phyloP scores from a whole-genome alignment of 805 yeast species.

The Kurtzmaniella fragi region DNA sequence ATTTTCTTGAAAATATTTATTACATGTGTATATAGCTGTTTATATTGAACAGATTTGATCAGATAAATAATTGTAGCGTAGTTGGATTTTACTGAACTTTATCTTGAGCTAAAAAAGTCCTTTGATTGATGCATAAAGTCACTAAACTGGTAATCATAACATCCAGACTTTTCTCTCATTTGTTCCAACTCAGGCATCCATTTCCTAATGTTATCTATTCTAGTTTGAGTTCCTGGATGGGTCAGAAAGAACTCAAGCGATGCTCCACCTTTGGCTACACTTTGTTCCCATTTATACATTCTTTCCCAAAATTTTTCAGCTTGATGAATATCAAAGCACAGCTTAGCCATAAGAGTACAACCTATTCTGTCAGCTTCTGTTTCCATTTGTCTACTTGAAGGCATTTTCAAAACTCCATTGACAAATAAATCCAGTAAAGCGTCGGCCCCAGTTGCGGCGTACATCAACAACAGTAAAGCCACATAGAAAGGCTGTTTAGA shows the following conservation, averaged over 20 bases:
- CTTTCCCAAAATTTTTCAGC: slow-evolving; percentile 79
- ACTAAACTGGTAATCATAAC: slow-evolving; percentile 22
- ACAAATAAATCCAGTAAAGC: slow-evolving; percentile 49
- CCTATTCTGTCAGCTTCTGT: slow-evolving; percentile 96
- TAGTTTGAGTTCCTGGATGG: slow-evolving; percentile 78
- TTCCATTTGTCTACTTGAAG: slow-evolving; percentile 91
- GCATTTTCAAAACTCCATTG: slow-evolving; percentile 60
- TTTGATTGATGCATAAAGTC: slow-evolving; percentile 10
- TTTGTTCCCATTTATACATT: slow-evolving; percentile 48
- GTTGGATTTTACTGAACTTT: background rate
- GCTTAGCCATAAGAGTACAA: slow-evolving; percentile 81
- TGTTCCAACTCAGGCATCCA: slow-evolving; percentile 63
- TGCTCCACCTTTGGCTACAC: slow-evolving; percentile 14
- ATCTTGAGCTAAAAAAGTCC: background rate
- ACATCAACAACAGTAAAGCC: slow-evolving; percentile 46
- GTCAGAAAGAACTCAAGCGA: slow-evolving; percentile 70
- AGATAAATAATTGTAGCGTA: background rate
- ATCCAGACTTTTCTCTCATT: slow-evolving; percentile 38
- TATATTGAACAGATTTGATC: too few relatives aligned
- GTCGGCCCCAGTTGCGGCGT: slow-evolving; percentile 57
- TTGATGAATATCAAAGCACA: slow-evolving; percentile 77
- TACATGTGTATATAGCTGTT: too few relatives aligned
- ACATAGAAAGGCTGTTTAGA: slow-evolving; percentile 72
- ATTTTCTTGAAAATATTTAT: too few relatives aligned
- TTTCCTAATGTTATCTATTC: slow-evolving; percentile 60